These are phyloP conservation scores for Acephala macrosclerotiorum DNA, from an alignment of 2,329 filamentous ascomycete species.

Conservation along the genomic window DNA sequence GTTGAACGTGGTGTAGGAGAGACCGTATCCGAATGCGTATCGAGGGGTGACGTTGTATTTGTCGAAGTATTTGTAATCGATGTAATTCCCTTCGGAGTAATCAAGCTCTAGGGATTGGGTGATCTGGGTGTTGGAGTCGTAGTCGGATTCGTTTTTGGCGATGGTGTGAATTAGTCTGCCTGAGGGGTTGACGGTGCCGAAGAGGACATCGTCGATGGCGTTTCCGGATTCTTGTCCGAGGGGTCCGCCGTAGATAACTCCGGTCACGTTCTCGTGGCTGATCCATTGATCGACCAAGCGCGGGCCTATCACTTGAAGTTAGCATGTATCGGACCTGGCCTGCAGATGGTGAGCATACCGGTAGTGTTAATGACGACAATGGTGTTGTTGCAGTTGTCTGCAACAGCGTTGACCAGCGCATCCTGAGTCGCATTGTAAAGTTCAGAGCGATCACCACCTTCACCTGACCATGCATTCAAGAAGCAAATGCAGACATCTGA, in stretches of 20 bases:
- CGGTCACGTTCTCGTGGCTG: constrained; percentile 78
- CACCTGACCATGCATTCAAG: constrained; percentile 8
- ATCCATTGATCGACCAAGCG: constrained; percentile 76
- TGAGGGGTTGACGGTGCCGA: constrained; percentile 77
- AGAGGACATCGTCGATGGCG: constrained; percentile 80
- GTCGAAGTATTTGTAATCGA: constrained; percentile 82
- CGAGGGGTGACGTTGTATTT: constrained; percentile 65
- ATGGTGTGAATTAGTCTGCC: constrained; percentile 84
- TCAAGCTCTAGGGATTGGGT: constrained; percentile 4
- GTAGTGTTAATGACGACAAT: constrained; percentile 71
- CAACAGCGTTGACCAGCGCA: constrained; percentile 53
- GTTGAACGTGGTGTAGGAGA: constrained; percentile 50
- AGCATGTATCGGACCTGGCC: background rate
- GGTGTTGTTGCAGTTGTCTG: constrained; percentile 52
- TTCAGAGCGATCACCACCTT: constrained; percentile 5
- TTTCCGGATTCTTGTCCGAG: constrained; percentile 86
- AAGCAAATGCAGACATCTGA: constrained; percentile 3
- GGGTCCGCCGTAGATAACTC: constrained; percentile 79
- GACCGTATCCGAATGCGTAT: constrained; percentile 81
- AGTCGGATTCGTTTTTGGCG: constrained; percentile 55
- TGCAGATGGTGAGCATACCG: constrained; percentile 44
- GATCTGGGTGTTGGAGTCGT: constrained; percentile 45
- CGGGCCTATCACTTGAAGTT: constrained; percentile 48
- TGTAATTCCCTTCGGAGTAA: constrained; percentile 54
- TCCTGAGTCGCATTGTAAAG: constrained; percentile 2